Evolutionary conservation across 176 grass and related monocot genomes (phyloP).

Genomic region (Juncus effusus): DNA sequence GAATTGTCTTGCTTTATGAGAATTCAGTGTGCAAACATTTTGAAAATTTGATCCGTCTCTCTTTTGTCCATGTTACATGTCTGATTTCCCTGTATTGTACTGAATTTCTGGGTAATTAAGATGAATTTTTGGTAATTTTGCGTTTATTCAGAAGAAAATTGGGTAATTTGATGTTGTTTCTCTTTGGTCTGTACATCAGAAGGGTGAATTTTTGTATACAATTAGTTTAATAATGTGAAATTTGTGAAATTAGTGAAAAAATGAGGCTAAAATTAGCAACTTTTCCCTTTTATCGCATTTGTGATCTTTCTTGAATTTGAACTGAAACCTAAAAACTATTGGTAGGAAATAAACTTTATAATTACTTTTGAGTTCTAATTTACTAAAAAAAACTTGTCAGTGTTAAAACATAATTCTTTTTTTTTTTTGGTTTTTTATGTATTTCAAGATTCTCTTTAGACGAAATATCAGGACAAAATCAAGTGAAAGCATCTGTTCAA

Average conservation of each 20-base stretch:
- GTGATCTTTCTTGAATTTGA: too few relatives aligned
- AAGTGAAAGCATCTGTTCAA: constrained; percentile 91
- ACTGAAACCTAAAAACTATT: too few relatives aligned
- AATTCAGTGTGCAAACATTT: neutral
- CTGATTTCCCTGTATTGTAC: neutral
- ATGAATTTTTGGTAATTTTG: too few relatives aligned
- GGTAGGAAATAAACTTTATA: too few relatives aligned
- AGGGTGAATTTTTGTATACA: too few relatives aligned
- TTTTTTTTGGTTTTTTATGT: neutral
- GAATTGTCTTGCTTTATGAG: neutral
- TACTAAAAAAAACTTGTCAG: neutral
- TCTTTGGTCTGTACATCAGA: too few relatives aligned
- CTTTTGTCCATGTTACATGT: neutral
- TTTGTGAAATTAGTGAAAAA: neutral
- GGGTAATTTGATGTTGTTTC: too few relatives aligned
- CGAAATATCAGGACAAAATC: constrained; percentile 96
- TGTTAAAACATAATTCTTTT: neutral
- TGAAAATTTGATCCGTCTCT: neutral
- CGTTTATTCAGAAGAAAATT: too few relatives aligned
- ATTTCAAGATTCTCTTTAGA: constrained; percentile 67
- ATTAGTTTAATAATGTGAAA: too few relatives aligned
- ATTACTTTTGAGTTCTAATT: neutral
- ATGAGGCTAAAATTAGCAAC: too few relatives aligned
- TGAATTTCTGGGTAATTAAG: too few relatives aligned
- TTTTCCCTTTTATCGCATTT: too few relatives aligned